These are phyloP conservation scores for Leptoxyphium fumago DNA, from an alignment of 2,329 filamentous ascomycete genomes.

Conservation along the genomic window DNA sequence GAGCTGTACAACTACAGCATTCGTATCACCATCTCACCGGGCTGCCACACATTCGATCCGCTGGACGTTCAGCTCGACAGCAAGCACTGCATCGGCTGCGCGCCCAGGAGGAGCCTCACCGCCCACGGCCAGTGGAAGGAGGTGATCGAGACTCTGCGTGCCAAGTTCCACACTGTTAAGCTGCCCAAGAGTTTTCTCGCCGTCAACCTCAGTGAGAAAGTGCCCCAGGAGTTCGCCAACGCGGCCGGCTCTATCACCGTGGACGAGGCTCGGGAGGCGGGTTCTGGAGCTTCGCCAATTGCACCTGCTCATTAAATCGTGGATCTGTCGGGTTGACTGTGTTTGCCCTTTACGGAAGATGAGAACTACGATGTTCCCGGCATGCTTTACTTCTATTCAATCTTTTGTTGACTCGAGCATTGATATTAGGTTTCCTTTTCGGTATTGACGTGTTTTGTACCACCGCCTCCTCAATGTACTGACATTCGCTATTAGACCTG, in stretches of 20 bases:
- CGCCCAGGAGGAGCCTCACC: slow-evolving; percentile 77
- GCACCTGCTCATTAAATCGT: neutral
- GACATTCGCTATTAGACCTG: too few species aligned
- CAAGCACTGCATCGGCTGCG: slow-evolving; percentile 89
- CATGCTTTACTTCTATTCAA: too few species aligned
- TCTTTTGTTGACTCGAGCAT: too few species aligned
- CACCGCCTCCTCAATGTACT: too few species aligned
- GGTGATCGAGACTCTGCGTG: slow-evolving; percentile 87
- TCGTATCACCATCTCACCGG: slow-evolving; percentile 86
- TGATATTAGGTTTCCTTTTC: too few species aligned
- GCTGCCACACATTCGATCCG: slow-evolving; percentile 91
- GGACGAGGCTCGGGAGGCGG: neutral
- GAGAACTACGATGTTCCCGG: too few species aligned
- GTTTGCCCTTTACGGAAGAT: too few species aligned
- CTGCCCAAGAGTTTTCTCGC: slow-evolving; percentile 37
- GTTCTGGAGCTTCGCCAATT: neutral
- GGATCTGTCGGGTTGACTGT: too few species aligned
- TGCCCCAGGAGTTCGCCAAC: slow-evolving; percentile 5
- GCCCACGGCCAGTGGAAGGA: slow-evolving; percentile 90
- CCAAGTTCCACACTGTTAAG: slow-evolving; percentile 72
- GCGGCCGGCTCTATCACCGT: neutral
- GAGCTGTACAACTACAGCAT: slow-evolving; percentile 74
- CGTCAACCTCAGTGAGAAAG: slow-evolving; percentile 35
- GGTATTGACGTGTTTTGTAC: too few species aligned
- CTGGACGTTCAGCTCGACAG: slow-evolving; percentile 92